Evolutionary conservation across 805 yeast genomes (phyloP).

Genomic region (Vanderwaltozyma verrucispora): DNA sequence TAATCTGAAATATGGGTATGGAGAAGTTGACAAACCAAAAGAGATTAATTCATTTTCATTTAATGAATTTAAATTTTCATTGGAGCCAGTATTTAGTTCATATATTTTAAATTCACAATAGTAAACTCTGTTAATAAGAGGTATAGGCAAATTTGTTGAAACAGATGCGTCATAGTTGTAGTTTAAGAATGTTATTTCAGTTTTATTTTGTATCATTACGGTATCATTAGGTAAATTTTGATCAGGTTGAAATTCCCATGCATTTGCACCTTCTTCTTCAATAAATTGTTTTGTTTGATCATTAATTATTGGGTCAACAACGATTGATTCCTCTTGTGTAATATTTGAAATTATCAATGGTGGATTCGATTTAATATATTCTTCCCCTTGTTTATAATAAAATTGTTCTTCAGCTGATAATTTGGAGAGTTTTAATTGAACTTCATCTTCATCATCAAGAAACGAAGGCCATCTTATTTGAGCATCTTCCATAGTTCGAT

Average conservation of each 20-base stretch:
- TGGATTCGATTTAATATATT: conserved; percentile 29
- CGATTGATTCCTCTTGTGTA: conserved; percentile 3
- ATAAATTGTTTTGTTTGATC: conserved; percentile 36
- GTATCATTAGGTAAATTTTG: conserved; percentile 44
- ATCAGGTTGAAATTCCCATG: conserved; percentile 74
- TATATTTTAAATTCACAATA: conserved; percentile 83
- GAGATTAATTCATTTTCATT: conserved; percentile 37
- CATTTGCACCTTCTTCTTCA: conserved; percentile 80
- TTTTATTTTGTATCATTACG: conserved; percentile 52
- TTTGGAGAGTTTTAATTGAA: conserved; percentile 50
- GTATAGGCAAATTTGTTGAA: conserved; percentile 78
- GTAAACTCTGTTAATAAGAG: conserved; percentile 70
- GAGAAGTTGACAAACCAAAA: conserved; percentile 73
- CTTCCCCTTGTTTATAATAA: conserved; percentile 33
- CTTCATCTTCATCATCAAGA: conserved; percentile 51
- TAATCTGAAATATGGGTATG: conserved; percentile 86
- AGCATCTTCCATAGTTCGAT: conserved; percentile 5
- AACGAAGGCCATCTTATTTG: conserved; percentile 38
- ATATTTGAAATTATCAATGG: conserved; percentile 33
- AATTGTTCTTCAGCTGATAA: conserved; percentile 38
- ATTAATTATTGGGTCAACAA: conserved; percentile 27
- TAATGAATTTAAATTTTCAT: conserved; percentile 16
- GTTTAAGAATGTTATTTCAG: conserved; percentile 47
- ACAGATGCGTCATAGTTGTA: conserved; percentile 53
- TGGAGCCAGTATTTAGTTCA: conserved; percentile 48